Evolutionary conservation across 1,284 basidiomycete species (phyloP), one percentile per base, ranked within the genome.

Genomic region (Megacollybia platyphylla): DNA sequence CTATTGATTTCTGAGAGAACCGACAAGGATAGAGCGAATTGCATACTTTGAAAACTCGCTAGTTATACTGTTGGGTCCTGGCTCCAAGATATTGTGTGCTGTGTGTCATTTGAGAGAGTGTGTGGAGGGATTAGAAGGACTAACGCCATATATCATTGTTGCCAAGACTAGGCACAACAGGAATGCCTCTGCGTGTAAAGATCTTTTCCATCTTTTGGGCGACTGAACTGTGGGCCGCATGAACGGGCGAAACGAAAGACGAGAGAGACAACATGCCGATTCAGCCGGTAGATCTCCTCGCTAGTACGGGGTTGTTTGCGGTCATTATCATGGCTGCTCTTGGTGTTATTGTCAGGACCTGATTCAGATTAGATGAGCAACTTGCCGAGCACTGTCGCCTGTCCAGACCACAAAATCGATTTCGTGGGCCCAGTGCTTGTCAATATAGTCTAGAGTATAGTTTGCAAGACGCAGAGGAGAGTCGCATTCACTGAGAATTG

Each of bases 371-470:
- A 28, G 24, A 39, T 40, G 8, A 15, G 36, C 24, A 17, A 40
- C 60, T 51, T 52, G 87, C 87, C 87, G 77, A 29, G 88, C 91
- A 61, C 80, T 91, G 61, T 96, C 91, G 32, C 91, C 91, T 5
- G 90, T 94, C 88, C 87, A 91, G 36, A 93, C 69, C 18, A 93
- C 85, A 59, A 96, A 97, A 59, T 97, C 92, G 37, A 97, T 73
- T 52, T 88, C 80, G 47, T 76, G 67, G 39, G 77, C 71, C 87
- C 87, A 91, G 52, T 89, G 73, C 54, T 79, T 69, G 44, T 81
- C 78, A 45, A 94, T 59, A 69, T 76, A 91, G 47, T 88, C 79
- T 40, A 97, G 70, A 2, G 89, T 89, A 36, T 76, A 70, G 57
- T 92, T 86, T 38, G 87, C 79, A 6, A 96, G 71, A 4, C 67